Evolutionary conservation across 2,329 filamentous ascomycete genomes (phyloP), one percentile per base, ranked within the genome.

Genomic region (Aspergillus sp.): DNA sequence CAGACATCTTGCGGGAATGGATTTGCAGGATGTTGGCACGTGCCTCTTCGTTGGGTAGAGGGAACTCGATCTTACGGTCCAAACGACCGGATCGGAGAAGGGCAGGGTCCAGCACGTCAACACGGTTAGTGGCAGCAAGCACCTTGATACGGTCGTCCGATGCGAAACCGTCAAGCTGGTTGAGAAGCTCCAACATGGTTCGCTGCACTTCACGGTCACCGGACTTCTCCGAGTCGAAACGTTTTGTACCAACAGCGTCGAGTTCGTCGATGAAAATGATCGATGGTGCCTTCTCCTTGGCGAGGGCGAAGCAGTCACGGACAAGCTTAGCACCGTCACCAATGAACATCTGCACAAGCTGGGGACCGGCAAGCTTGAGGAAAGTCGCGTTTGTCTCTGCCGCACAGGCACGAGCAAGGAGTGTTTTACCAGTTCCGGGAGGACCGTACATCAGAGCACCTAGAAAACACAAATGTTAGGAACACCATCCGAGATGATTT

Each of bases 201-300:
- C 93, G 83, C 73, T 98, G 93, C 35, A 98, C 93, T 73, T 98
- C 93, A 68, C 93, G 82, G 68, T 98, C 93, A 72, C 93, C 93
- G 48, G 87, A 93, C 78, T 97, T 98, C 66, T 97, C 90, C 56
- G 88, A 95, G 69, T 98, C 93, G 74, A 98, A 98, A 64, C 93
- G 91, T 74, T 97, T 97, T 42, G 93, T 97, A 55, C 93, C 93
- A n/a, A 98, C 86, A 45, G 93, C 93, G 66, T 98, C 93, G 51
- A 98, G 75, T 71, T 98, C 93, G 72, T 98, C 93, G 60, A 98
- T 97, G 77, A 98, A 98, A 69, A 98, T 98, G 69, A 98, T 98
- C 46, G 93, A 90, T 0, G 93, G 94, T 0, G 93, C 93, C 77
- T 98, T 98, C 71, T 98, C 93, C 69, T 98, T 98, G 42, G 93